Evolutionary conservation across 805 yeast species (phyloP).

Genomic region (Kodamaea kakaduensis): DNA sequence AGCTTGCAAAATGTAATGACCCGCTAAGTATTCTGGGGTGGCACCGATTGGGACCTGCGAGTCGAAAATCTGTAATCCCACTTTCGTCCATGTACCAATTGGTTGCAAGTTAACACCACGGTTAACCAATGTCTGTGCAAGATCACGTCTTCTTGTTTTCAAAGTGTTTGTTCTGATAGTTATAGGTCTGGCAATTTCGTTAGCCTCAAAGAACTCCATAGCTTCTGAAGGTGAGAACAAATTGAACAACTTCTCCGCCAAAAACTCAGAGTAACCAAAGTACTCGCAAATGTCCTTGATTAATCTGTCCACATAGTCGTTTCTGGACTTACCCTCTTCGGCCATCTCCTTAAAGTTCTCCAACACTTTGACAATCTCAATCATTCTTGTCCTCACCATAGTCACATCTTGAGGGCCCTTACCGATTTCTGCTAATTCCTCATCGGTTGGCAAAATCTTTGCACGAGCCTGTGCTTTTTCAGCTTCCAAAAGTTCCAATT

Average conservation of each 20-base stretch:
- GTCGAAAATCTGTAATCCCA: slow-evolving; percentile 94
- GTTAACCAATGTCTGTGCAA: slow-evolving; percentile 91
- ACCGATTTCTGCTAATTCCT: slow-evolving; percentile 51
- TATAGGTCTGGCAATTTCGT: slow-evolving; percentile 93
- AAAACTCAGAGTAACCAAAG: slow-evolving; percentile 86
- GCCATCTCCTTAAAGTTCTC: slow-evolving; percentile 82
- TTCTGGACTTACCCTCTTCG: slow-evolving; percentile 83
- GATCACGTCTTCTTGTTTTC: slow-evolving; percentile 89
- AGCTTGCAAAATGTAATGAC: slow-evolving; percentile 96
- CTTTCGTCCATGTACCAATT: slow-evolving; percentile 96
- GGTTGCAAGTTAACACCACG: slow-evolving; percentile 98
- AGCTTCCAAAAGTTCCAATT: slow-evolving; percentile 54
- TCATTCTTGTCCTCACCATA: slow-evolving; percentile 85
- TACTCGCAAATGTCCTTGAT: slow-evolving; percentile 85
- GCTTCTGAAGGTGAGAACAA: slow-evolving; percentile 94
- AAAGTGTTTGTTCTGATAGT: slow-evolving; percentile 97
- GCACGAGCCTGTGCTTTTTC: slow-evolving; percentile 66
- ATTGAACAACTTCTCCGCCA: slow-evolving; percentile 91
- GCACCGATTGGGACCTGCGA: slow-evolving; percentile 99
- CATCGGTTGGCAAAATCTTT: slow-evolving; percentile 68
- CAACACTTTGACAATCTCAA: slow-evolving; percentile 89
- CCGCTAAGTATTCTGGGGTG: slow-evolving; percentile 97
- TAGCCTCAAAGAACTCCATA: slow-evolving; percentile 96
- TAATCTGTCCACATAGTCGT: slow-evolving; percentile 75
- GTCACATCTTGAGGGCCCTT: slow-evolving; percentile 69